phyloP scores from a whole-genome alignment of 495 filamentous ascomycete species.

The Hypoxylon fuscum region DNA sequence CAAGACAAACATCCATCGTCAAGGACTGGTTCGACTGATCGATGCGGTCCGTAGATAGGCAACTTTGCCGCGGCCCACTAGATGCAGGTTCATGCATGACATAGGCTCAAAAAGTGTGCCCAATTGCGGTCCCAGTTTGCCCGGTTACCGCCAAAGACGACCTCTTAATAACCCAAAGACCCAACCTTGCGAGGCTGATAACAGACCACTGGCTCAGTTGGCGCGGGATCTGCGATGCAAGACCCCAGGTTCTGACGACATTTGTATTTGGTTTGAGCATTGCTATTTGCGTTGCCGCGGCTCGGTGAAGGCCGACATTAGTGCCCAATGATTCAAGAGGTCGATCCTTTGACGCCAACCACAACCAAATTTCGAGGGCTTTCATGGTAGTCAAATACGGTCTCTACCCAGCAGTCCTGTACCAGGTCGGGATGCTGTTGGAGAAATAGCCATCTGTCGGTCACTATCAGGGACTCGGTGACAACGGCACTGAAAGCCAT shows the following conservation, averaged over 20 bases:
- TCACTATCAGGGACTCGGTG: constrained; percentile 87
- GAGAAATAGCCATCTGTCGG: constrained; percentile 91
- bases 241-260: constrained; percentile 28
- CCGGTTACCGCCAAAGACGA: constrained; percentile 26
- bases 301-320: constrained; percentile 31
- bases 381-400: constrained; percentile 87
- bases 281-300: constrained; percentile 20
- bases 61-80: constrained; percentile 37
- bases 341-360: constrained; percentile 79
- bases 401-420: constrained; percentile 85
- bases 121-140: constrained; percentile 35
- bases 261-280: constrained; percentile 11
- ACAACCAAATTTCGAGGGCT: constrained; percentile 91
- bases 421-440: constrained; percentile 75
- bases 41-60: constrained; percentile 33
- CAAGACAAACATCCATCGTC: constrained; percentile 27
- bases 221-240: constrained; percentile 35
- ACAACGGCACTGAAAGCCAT: constrained; percentile 95
- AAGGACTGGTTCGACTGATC: no score
- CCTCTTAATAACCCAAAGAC: constrained; percentile 18
- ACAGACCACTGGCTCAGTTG: constrained; percentile 31
- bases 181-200: constrained; percentile 23
- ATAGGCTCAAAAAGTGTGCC: constrained; percentile 35
- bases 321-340: constrained; percentile 16
- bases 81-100: constrained; percentile 49